phyloP scores from a whole-genome alignment of 2,329 filamentous ascomycete species.

The Thielaviopsis musarum region DNA sequence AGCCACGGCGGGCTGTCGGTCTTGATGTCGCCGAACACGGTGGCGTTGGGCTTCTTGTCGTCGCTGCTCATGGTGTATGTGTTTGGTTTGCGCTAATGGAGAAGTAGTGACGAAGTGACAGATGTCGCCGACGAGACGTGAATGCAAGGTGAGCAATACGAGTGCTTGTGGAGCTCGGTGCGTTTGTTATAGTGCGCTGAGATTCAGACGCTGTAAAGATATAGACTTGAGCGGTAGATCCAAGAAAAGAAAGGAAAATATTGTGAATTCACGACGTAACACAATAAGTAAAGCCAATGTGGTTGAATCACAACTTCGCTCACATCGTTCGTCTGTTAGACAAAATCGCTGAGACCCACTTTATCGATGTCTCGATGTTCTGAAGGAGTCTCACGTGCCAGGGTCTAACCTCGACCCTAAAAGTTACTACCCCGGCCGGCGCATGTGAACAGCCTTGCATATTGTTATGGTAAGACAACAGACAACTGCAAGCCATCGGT shows the following conservation, averaged over 20 bases:
- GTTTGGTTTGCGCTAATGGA: neutral
- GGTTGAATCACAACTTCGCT: neutral
- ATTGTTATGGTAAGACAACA: neutral
- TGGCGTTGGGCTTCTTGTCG: neutral
- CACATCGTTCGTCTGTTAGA: neutral
- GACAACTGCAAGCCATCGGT: neutral
- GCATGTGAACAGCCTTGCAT: neutral
- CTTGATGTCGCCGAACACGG: constrained; percentile 3
- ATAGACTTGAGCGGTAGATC: too few species aligned
- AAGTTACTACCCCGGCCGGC: neutral
- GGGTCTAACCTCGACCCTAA: neutral
- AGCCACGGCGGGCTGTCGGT: constrained; percentile 20
- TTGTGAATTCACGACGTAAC: neutral
- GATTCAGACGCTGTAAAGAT: too few species aligned
- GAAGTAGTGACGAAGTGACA: neutral
- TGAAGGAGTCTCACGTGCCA: neutral
- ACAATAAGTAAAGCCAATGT: neutral
- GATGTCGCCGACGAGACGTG: neutral
- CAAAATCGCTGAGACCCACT: neutral
- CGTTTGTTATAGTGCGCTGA: too few species aligned
- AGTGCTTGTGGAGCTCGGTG: too few species aligned
- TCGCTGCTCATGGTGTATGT: neutral
- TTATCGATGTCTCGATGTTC: neutral
- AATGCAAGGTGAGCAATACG: too few species aligned
- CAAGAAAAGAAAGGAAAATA: too few species aligned